Conservation (phyloP, 2,329 filamentous ascomycete genomes). For the Aspergillus quadricinctus region DNA sequence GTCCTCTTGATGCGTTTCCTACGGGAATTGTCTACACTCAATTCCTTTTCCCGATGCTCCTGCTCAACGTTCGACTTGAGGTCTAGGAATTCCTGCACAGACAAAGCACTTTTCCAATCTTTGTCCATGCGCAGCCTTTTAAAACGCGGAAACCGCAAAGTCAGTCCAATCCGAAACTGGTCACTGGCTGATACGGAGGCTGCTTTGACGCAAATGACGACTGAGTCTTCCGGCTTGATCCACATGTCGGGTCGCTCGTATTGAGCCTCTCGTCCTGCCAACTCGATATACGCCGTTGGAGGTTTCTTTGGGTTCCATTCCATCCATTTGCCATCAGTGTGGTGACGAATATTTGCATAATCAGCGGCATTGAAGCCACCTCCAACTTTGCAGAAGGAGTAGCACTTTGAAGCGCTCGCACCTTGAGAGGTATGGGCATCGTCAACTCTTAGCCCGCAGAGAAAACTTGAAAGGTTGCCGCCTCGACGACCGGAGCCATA, state of each 20-base stretch:
- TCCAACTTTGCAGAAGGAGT: slow-evolving; percentile 98
- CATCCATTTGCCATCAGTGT: slow-evolving; percentile 87
- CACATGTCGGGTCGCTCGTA: slow-evolving; percentile 82
- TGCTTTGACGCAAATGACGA: slow-evolving; percentile 86
- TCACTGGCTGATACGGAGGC: slow-evolving; percentile 71
- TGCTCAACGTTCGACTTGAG: slow-evolving; percentile 65
- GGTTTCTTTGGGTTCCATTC: slow-evolving; percentile 76
- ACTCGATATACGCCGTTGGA: slow-evolving; percentile 71
- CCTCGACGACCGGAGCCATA: slow-evolving; percentile 84
- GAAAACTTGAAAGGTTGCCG: slow-evolving; percentile 74
- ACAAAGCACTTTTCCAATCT: slow-evolving; percentile 74
- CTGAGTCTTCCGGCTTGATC: slow-evolving; percentile 83
- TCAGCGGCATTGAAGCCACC: slow-evolving; percentile 83
- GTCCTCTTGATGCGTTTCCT: slow-evolving; percentile 60
- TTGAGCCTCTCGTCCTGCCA: slow-evolving; percentile 72
- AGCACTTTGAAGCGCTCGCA: slow-evolving; percentile 66
- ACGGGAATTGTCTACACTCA: slow-evolving; percentile 65
- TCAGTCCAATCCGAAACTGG: slow-evolving; percentile 71
- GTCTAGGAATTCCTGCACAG: slow-evolving; percentile 70
- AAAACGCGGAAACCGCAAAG: slow-evolving; percentile 87
- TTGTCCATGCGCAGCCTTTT: slow-evolving; percentile 77
- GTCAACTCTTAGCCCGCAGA: slow-evolving; percentile 81
- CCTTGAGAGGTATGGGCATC: slow-evolving; percentile 58
- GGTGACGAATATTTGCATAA: slow-evolving; percentile 75
- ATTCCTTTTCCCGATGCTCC: slow-evolving; percentile 67